A percentile compares a stretch with the other conserved stretches of the same genome.
Evolutionary conservation across 1,284 basidiomycete species (phyloP).

Genomic region (Sutorius eximius): DNA sequence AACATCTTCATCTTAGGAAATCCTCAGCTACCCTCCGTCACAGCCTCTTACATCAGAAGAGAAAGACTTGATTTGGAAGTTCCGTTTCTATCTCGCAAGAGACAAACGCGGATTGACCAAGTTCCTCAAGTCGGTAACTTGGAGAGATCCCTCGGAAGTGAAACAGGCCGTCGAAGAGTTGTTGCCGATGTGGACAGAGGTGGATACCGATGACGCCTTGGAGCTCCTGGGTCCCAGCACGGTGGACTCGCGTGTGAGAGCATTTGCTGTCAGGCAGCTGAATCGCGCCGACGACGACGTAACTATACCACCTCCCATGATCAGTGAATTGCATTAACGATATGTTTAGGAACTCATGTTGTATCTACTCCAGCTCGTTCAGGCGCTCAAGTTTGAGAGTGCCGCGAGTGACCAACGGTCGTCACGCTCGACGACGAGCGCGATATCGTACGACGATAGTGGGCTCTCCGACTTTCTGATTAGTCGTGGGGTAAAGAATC

Average conservation of each 20-base stretch:
- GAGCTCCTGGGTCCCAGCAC: constrained; percentile 93
- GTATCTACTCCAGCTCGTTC: constrained; percentile 95
- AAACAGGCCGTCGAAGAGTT: constrained; percentile 97
- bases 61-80: constrained; percentile 98
- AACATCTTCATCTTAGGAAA: constrained; percentile 54
- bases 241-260: constrained; percentile 87
- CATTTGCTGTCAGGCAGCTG: constrained; percentile 91
- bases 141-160: constrained; percentile 94
- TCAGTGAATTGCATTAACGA: constrained; percentile 1
- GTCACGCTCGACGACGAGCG: constrained; percentile 63
- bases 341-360: constrained; percentile 77
- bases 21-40: constrained; percentile 90
- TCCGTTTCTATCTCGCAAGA: constrained; percentile 92
- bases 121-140: constrained; percentile 97
- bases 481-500: constrained; percentile 78
- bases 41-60: constrained; percentile 87
- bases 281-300: constrained; percentile 94
- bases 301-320: constrained; percentile 27
- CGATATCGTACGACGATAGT: constrained; percentile 79
- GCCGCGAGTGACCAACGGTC: constrained; percentile 70
- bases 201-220: constrained; percentile 94
- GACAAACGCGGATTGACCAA: constrained; percentile 94
- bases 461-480: constrained; percentile 92
- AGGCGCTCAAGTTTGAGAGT: constrained; percentile 95
- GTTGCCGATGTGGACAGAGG: constrained; percentile 95